Evolutionary conservation across 2,329 filamentous ascomycete genomes (phyloP).

Genomic region (Scedosporium minutisporum): DNA sequence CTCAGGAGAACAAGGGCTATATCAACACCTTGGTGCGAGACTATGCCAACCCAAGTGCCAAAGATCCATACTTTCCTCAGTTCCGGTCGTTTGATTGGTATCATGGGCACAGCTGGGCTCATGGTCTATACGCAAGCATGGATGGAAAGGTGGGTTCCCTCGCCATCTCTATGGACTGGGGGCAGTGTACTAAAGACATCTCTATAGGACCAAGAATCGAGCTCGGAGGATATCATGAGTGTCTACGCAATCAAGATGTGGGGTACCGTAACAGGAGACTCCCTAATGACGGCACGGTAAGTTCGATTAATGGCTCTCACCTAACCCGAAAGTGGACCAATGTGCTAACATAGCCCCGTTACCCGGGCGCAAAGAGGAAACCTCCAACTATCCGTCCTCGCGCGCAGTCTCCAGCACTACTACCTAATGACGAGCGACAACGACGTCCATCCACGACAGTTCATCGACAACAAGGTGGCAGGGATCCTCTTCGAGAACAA

Average conservation of each 20-base stretch:
- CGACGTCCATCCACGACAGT: slow-evolving; percentile 59
- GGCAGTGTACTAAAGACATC: neutral
- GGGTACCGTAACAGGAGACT: slow-evolving; percentile 69
- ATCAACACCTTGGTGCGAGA: slow-evolving; percentile 81
- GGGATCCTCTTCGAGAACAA: slow-evolving; percentile 88
- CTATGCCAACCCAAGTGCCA: slow-evolving; percentile 60
- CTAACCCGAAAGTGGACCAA: neutral
- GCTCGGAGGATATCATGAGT: slow-evolving; percentile 82
- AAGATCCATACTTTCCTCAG: slow-evolving; percentile 70
- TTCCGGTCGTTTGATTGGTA: slow-evolving; percentile 88
- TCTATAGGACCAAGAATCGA: slow-evolving; percentile 63
- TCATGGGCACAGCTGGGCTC: slow-evolving; percentile 89
- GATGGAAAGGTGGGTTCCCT: slow-evolving; percentile 55
- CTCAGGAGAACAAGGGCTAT: slow-evolving; percentile 58
- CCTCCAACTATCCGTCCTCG: slow-evolving; percentile 71
- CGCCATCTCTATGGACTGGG: neutral
- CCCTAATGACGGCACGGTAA: slow-evolving; percentile 65
- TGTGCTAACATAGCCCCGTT: neutral
- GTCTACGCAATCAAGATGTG: slow-evolving; percentile 89
- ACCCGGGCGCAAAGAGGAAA: slow-evolving; percentile 44
- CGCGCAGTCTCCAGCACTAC: slow-evolving; percentile 65
- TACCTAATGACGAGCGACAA: slow-evolving; percentile 72
- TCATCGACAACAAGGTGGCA: slow-evolving; percentile 67
- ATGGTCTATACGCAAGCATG: slow-evolving; percentile 58
- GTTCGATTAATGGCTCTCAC: slow-evolving; percentile 7